Conservation (phyloP, 306 rosid species). For the Castanea crenata region DNA sequence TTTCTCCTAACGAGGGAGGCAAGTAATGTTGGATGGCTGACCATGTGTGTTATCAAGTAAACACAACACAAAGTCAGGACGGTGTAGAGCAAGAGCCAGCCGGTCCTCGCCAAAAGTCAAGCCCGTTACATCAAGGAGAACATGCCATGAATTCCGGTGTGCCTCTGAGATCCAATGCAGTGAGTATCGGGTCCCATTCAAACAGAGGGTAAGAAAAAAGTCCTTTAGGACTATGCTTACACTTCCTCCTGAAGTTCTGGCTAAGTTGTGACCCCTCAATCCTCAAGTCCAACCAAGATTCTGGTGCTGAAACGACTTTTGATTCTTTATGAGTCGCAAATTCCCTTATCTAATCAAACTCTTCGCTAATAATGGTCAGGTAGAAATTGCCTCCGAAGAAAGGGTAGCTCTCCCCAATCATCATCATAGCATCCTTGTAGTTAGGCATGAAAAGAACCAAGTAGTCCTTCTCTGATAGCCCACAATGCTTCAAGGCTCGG, state of each 20-base stretch:
- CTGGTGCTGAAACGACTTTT: constrained; percentile 62
- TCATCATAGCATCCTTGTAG: constrained; percentile 67
- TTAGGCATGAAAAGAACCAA: constrained; percentile 71
- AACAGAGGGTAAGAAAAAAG: constrained; percentile 70
- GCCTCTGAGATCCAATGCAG: constrained; percentile 95
- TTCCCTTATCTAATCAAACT: constrained; percentile 52
- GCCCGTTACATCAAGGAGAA: constrained; percentile 75
- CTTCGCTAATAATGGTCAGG: constrained; percentile 54
- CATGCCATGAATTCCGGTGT: constrained; percentile 86
- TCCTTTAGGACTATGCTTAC: constrained; percentile 75
- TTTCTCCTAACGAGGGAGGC: constrained; percentile 74
- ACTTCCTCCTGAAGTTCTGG: constrained; percentile 75
- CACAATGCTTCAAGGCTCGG: constrained; percentile 71
- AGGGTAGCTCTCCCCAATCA: constrained; percentile 80
- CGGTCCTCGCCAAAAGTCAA: constrained; percentile 64
- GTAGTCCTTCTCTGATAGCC: constrained; percentile 71
- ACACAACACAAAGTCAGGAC: constrained; percentile 83
- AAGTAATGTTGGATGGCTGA: constrained; percentile 66
- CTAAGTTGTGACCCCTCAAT: constrained; percentile 78
- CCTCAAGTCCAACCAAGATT: constrained; percentile 76
- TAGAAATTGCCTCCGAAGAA: constrained; percentile 63
- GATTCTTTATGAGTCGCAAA: constrained; percentile 72
- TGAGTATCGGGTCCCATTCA: constrained; percentile 52
- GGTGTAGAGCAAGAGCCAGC: constrained; percentile 66
- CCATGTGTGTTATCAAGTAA: constrained; percentile 67